These are phyloP conservation scores for Cenococcum geophilum DNA, from an alignment of 495 filamentous ascomycete species.

Conservation along the genomic window DNA sequence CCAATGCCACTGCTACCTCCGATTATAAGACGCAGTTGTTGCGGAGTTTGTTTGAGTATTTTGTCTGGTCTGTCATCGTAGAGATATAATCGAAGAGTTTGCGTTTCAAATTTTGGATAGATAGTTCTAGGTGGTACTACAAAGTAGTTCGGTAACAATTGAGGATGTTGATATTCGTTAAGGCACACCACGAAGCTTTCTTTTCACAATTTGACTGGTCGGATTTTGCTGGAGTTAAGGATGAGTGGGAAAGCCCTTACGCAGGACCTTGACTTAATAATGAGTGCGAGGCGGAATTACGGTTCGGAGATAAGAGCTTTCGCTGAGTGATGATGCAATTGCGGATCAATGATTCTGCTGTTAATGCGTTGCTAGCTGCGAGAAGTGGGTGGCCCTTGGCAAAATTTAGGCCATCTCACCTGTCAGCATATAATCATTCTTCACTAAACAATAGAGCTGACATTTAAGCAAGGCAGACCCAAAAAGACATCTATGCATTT, in stretches of 20 bases:
- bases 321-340: neutral
- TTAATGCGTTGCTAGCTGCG: neutral
- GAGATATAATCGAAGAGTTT: neutral
- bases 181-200: too few relatives aligned
- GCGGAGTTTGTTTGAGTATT: conserved; percentile 26
- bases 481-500: neutral
- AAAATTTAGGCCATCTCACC: neutral
- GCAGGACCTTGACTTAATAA: neutral
- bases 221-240: neutral
- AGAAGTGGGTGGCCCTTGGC: neutral
- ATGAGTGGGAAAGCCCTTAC: neutral
- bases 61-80: conserved; percentile 26
- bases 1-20: conserved; percentile 35
- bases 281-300: neutral
- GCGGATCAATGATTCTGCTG: too few relatives aligned
- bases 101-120: neutral
- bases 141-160: too few relatives aligned
- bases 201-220: too few relatives aligned
- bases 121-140: too few relatives aligned
- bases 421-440: neutral
- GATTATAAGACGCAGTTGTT: conserved; percentile 28
- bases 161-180: too few relatives aligned
- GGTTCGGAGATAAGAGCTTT: neutral
- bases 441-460: neutral
- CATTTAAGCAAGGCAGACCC: neutral